A percentile compares a stretch with the other conserved stretches of the same genome.
Conservation (phyloP, 2,329 filamentous ascomycete genomes). For the Penicillium sp. region DNA sequence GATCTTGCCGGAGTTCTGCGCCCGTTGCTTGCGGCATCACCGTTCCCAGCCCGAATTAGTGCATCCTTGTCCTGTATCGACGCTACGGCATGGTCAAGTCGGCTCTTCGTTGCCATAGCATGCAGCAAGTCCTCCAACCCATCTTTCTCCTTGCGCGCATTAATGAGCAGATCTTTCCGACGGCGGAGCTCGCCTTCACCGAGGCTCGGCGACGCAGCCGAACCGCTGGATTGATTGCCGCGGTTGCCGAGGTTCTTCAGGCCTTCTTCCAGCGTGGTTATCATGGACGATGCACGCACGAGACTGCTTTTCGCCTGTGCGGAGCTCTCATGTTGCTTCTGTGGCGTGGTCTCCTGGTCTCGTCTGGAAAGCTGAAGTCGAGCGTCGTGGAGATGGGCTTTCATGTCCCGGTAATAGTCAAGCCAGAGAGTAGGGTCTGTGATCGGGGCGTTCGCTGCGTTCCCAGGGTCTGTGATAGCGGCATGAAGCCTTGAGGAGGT, state of each 20-base stretch:
- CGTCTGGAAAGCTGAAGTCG: conserved; percentile 57
- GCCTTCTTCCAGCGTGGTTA: conserved; percentile 57
- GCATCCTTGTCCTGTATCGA: conserved; percentile 47
- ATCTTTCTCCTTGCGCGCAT: conserved; percentile 60
- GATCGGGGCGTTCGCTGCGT: conserved; percentile 36
- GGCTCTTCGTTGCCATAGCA: conserved; percentile 54
- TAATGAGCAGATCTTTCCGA: conserved; percentile 56
- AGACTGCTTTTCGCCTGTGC: conserved; percentile 60
- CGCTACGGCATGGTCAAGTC: conserved; percentile 47
- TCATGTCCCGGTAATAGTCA: conserved; percentile 59
- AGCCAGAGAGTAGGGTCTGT: conserved; percentile 60
- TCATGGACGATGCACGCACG: conserved; percentile 55
- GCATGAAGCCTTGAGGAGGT: conserved; percentile 44
- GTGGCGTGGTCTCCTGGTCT: conserved; percentile 58
- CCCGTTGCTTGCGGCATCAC: conserved; percentile 9
- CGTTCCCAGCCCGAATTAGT: conserved; percentile 35
- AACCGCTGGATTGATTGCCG: conserved; percentile 25
- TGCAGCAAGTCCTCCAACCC: conserved; percentile 59
- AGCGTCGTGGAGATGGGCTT: conserved; percentile 59
- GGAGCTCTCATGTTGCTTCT: conserved; percentile 61
- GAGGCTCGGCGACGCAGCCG: conserved; percentile 46
- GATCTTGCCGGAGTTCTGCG: conserved; percentile 37
- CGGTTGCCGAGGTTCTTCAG: conserved; percentile 44
- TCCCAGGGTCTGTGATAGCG: conserved; percentile 41
- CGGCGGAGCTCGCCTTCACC: conserved; percentile 62